Evolutionary conservation across 352 stramenopile genomes (phyloP).

Genomic region (Phytophthora pluvialis): DNA sequence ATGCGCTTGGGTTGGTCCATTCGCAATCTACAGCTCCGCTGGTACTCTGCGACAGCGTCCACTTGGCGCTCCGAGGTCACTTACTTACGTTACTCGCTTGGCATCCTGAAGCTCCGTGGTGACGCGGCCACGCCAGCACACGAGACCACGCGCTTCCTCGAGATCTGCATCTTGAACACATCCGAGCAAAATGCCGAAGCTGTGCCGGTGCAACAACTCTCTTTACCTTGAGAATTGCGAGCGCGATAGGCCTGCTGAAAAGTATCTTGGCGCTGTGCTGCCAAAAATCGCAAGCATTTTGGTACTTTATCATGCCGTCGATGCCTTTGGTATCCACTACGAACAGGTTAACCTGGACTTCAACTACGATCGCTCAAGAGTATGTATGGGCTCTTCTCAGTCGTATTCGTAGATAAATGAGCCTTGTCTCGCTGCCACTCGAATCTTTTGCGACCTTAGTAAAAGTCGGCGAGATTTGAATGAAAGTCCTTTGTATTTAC

Average conservation of each 20-base stretch:
- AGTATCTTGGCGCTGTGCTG: conserved; percentile 14
- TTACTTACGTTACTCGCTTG: conserved; percentile 7
- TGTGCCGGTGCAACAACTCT: conserved; percentile 26
- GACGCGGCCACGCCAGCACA: not conserved
- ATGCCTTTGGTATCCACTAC: too few relatives aligned
- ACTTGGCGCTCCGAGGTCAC: conserved; percentile 1
- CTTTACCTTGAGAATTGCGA: conserved; percentile 3
- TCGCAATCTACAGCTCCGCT: not conserved
- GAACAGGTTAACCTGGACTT: too few relatives aligned
- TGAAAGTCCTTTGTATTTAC: not conserved
- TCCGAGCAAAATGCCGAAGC: conserved; percentile 17
- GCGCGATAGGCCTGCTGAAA: conserved; percentile 4
- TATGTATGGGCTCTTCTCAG: not conserved
- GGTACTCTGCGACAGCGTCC: conserved; percentile 1
- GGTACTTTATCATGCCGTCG: not conserved
- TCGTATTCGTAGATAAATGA: not conserved
- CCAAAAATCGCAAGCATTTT: conserved; percentile 3
- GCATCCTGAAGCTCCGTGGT: not conserved
- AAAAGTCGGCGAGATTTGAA: not conserved
- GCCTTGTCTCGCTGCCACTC: not conserved
- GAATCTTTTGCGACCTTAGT: too few relatives aligned
- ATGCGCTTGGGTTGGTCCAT: not conserved
- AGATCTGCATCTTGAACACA: conserved; percentile 23
- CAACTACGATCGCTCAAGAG: not conserved
- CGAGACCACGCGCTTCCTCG: conserved; percentile 2